Evolutionary conservation across 2,329 filamentous ascomycete genomes (phyloP).

Genomic region (Aspergillus fischeri): DNA sequence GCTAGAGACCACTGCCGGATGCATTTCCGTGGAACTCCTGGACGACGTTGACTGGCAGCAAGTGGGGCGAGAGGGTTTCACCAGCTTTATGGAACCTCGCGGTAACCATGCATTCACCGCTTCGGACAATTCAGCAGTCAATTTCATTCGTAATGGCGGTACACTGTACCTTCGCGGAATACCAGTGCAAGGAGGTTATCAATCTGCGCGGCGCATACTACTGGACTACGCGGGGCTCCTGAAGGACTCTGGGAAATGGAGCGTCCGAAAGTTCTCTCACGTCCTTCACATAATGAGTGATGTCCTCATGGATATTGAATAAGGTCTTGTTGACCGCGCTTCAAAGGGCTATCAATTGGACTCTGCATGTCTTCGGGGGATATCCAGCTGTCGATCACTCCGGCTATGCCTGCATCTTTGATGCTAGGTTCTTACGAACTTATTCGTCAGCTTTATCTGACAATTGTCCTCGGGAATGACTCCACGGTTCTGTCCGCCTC

Average conservation of each 20-base stretch:
- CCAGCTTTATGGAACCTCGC: constrained; percentile 33
- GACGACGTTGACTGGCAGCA: constrained; percentile 49
- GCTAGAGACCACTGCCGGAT: constrained; percentile 20
- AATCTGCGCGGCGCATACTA: constrained; percentile 49
- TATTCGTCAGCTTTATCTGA: background rate
- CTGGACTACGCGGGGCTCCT: constrained; percentile 51
- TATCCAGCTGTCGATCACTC: background rate
- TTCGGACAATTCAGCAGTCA: constrained; percentile 30
- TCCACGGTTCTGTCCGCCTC: background rate
- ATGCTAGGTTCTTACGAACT: background rate
- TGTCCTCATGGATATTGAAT: constrained; percentile 36
- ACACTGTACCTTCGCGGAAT: constrained; percentile 47
- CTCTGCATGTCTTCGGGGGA: background rate
- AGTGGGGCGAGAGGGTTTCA: constrained; percentile 46
- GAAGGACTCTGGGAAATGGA: constrained; percentile 52
- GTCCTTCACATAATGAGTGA: constrained; percentile 55
- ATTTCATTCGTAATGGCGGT: constrained; percentile 49
- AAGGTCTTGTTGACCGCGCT: constrained; percentile 3
- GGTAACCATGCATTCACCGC: constrained; percentile 24
- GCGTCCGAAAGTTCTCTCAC: constrained; percentile 47
- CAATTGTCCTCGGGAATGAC: background rate
- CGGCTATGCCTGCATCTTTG: background rate
- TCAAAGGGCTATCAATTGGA: background rate
- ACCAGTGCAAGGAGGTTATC: constrained; percentile 47
- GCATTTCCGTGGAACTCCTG: constrained; percentile 41